Evolutionary conservation across 2,329 filamentous ascomycete genomes (phyloP).

Genomic region (Alternaria arbusti): DNA sequence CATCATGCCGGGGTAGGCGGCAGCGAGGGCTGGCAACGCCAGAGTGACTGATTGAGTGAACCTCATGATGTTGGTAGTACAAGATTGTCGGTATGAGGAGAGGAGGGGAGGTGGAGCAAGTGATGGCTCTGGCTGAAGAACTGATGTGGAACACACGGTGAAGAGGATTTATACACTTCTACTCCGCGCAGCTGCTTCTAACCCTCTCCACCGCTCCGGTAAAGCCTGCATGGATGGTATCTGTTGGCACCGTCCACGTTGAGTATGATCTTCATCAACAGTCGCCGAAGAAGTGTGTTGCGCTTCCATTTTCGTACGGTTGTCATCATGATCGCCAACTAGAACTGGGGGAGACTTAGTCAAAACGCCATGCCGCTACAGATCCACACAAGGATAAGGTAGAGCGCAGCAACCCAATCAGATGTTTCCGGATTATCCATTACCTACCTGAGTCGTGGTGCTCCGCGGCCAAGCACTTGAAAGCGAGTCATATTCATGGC

Average conservation of each 20-base stretch:
- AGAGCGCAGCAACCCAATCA: background rate
- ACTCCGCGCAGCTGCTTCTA: background rate
- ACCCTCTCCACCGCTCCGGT: background rate
- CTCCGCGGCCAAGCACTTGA: background rate
- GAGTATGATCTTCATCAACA: conserved; percentile 3
- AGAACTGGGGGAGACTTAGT: background rate
- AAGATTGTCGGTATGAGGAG: background rate
- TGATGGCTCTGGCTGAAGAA: background rate
- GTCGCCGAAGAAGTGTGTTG: background rate
- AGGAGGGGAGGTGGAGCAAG: background rate
- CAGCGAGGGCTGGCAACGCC: conserved; percentile 19
- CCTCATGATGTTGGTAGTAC: conserved; percentile 15
- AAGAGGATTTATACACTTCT: background rate
- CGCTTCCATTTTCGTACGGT: background rate
- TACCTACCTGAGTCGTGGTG: background rate
- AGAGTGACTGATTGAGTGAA: conserved; percentile 12
- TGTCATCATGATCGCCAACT: background rate
- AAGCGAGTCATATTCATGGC: background rate
- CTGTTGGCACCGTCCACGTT: background rate
- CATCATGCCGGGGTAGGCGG: conserved; percentile 25
- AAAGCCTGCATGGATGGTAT: background rate
- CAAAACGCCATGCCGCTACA: background rate
- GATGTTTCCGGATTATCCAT: background rate
- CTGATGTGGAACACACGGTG: background rate
- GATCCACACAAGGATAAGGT: background rate